Evolutionary conservation across 1,284 basidiomycete genomes (phyloP).

Genomic region (Ustilago esculenta): DNA sequence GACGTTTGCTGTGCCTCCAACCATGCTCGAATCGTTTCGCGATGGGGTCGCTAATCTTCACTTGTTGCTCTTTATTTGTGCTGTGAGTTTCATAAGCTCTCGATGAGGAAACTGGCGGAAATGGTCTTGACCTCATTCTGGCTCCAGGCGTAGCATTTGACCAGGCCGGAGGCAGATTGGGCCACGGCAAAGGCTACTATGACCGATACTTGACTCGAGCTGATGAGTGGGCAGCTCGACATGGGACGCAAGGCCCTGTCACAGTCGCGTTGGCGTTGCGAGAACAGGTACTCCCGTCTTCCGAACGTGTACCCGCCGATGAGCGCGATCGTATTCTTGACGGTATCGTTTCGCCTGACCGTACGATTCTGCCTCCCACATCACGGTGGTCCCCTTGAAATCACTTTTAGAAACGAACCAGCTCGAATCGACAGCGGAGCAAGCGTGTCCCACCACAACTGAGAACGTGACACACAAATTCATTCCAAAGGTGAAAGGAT

Average conservation of each 20-base stretch:
- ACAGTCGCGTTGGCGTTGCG: slow-evolving; percentile 64
- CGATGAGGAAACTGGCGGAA: slow-evolving; percentile 49
- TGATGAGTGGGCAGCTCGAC: slow-evolving; percentile 39
- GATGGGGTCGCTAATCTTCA: no score
- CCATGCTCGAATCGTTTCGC: no score
- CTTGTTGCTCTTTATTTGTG: no score
- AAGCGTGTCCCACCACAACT: no score
- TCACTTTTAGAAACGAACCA: no score
- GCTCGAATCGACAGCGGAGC: no score
- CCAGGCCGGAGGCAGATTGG: slow-evolving; percentile 62
- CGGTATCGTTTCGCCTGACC: slow-evolving; percentile 59
- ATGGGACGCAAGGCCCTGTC: slow-evolving; percentile 29
- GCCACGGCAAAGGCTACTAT: slow-evolving; percentile 69
- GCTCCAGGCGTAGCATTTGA: slow-evolving; percentile 68
- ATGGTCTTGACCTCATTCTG: slow-evolving; percentile 68
- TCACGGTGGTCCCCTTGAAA: slow-evolving; percentile 29
- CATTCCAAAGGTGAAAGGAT: no score
- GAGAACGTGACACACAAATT: no score
- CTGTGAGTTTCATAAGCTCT: slow-evolving; percentile 45
- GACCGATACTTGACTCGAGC: slow-evolving; percentile 65
- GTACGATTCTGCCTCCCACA: slow-evolving; percentile 27
- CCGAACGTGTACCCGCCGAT: slow-evolving; percentile 60
- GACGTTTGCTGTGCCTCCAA: no score
- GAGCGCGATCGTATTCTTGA: slow-evolving; percentile 64
- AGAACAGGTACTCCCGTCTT: slow-evolving; percentile 59